Percentiles rank a stretch among this genome's conserved stretches.
Conservation (phyloP, 257 asterid genomes). For the Nemophila menziesii region DNA sequence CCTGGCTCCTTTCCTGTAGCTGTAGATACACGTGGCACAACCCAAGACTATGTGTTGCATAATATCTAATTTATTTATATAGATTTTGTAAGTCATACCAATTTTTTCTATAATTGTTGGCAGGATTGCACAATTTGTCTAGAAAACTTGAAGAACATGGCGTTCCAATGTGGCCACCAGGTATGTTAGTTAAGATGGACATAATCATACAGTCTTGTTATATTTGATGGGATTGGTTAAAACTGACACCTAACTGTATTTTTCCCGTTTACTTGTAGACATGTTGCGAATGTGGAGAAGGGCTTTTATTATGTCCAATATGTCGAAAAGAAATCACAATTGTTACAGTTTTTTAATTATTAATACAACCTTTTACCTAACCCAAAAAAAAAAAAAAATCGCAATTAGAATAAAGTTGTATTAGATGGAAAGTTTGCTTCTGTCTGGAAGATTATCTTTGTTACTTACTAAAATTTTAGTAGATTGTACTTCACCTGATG, state of each 20-base stretch:
- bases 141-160: slow-evolving; percentile 78
- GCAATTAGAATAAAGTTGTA: slow-evolving; percentile 14
- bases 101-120: slow-evolving; percentile 7
- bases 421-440: not conserved
- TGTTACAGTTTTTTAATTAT: too few relatives aligned
- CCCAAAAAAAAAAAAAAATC: too few relatives aligned
- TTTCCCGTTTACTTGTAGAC: slow-evolving; percentile 32
- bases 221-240: not conserved
- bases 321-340: slow-evolving; percentile 44
- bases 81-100: not conserved
- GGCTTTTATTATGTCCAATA: slow-evolving; percentile 59
- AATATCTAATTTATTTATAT: too few relatives aligned
- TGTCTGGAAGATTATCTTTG: not conserved
- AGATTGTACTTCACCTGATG: not conserved
- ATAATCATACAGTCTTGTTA: not conserved
- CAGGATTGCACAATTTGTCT: slow-evolving; percentile 91
- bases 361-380: too few relatives aligned
- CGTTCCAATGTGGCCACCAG: slow-evolving; percentile 98
- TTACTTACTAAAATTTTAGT: not conserved
- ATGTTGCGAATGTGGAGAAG: slow-evolving; percentile 61
- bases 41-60: too few relatives aligned
- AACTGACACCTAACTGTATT: not conserved
- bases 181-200: slow-evolving; percentile 19
- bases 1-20: too few relatives aligned
- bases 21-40: too few relatives aligned